Evolutionary conservation across 2,329 filamentous ascomycete genomes (phyloP), one percentile per base, ranked within the genome.

Genomic region (Calonectria hongkongensis): DNA sequence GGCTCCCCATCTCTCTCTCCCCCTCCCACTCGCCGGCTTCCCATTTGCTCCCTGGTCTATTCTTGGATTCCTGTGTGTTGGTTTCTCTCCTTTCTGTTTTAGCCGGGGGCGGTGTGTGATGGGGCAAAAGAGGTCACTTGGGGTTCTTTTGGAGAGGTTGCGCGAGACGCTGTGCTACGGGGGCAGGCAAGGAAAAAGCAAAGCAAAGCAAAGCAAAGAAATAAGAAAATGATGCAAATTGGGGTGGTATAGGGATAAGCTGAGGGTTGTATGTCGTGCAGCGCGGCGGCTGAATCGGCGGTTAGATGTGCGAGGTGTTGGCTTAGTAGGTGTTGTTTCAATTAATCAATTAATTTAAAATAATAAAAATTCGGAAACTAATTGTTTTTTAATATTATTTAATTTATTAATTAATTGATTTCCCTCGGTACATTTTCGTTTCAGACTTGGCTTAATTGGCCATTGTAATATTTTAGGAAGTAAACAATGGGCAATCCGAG

Each of bases 251-350:
- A 10, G 7, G 12, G 12, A 13, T 36, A 36, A 36, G 33, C 33
- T 36, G 33, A 36, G n/a, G 58, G 67, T 47, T 30, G 45, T 45
- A 25, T 54, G 63, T 47, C 28, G 66, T 54, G 43, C 36, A 39
- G 18, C 39, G 21, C 21, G 25, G 66, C 39, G 48, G 47, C n/a
- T 64, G 58, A 41, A n/a, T 47, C 36, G 67, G 67, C 67, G 67
- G 67, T n/a, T 65, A 64, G 54, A 41, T 68, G 51, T 21, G 21
- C 21, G 45, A 12, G 16, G 28, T 54, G 25, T n/a, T 33, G 8
- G 36, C 18, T 9, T 12, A 41, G 25, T 62, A 15, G 56, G 56
- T 16, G 56, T 10, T 62, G 25, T 62, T 62, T 62, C 39, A 66
- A 66, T 66, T 48, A 33, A 63, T 43, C 27, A n/a, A 63, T 43